Evolutionary conservation across 768 basidiomycete genomes (phyloP).

Genomic region (Pulveroboletus sp.): DNA sequence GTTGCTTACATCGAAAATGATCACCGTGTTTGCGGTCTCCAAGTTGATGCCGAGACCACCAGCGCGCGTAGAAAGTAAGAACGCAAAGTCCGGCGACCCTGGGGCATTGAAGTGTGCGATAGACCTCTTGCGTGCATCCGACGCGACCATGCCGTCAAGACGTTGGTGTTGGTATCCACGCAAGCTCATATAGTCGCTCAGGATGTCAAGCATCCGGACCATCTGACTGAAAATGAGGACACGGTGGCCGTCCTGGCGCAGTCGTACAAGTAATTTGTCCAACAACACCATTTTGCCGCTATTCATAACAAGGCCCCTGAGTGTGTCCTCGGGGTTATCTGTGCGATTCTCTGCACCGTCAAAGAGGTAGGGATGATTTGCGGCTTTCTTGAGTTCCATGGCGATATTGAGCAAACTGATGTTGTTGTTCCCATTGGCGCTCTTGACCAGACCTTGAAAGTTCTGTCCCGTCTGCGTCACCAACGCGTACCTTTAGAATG

Average conservation of each 20-base stretch:
- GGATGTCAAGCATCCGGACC: conserved; percentile 98
- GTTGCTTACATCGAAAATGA: conserved; percentile 89
- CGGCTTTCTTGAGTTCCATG: conserved; percentile 98
- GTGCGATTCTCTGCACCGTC: conserved; percentile 83
- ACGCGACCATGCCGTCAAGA: conserved; percentile 91
- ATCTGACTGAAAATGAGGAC: conserved; percentile 99
- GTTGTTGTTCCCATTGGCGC: conserved; percentile 82
- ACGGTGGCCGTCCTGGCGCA: conserved; percentile 90
- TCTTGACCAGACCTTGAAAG: conserved; percentile 88
- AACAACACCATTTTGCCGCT: conserved; percentile 98
- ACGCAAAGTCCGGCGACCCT: conserved; percentile 92
- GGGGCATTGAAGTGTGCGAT: conserved; percentile 97
- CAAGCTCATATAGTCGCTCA: conserved; percentile 92
- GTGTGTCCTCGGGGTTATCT: conserved; percentile 69
- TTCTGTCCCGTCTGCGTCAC: conserved; percentile 50
- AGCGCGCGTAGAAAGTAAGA: conserved; percentile 92
- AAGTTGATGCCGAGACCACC: conserved; percentile 98
- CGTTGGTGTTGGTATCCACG: conserved; percentile 92
- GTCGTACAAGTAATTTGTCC: conserved; percentile 89
- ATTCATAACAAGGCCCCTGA: conserved; percentile 97
- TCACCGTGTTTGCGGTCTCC: conserved; percentile 97
- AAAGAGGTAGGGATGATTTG: conserved; percentile 96
- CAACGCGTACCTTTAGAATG: background rate
- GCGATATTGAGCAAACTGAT: conserved; percentile 97
- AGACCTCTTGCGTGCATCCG: conserved; percentile 88